Evolutionary conservation across 2,329 filamentous ascomycete genomes (phyloP).

Genomic region (Plectosphaerella cucumerina): DNA sequence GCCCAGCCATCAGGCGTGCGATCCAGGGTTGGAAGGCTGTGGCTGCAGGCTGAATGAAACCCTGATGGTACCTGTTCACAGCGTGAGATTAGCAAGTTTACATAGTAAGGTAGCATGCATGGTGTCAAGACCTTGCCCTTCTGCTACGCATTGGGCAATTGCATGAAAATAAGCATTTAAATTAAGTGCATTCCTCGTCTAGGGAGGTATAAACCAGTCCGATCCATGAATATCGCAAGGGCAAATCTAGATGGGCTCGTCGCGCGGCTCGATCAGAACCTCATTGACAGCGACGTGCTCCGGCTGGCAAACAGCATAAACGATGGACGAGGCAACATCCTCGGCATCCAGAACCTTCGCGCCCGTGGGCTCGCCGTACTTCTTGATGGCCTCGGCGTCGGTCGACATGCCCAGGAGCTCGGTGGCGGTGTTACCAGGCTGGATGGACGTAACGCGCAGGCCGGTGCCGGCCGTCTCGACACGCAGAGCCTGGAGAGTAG

Average conservation of each 20-base stretch:
- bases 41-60: too few relatives aligned
- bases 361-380: conserved; percentile 71
- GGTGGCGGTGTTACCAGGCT: conserved; percentile 74
- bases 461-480: conserved; percentile 73
- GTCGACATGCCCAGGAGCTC: conserved; percentile 72
- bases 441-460: conserved; percentile 67
- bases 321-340: conserved; percentile 68
- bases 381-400: conserved; percentile 71
- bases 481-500: conserved; percentile 69
- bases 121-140: too few relatives aligned
- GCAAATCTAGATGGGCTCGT: conserved; percentile 62
- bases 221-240: too few relatives aligned
- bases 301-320: conserved; percentile 72
- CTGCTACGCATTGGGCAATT: too few relatives aligned
- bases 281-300: conserved; percentile 76
- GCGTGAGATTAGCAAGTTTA: too few relatives aligned
- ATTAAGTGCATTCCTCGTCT: too few relatives aligned
- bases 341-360: conserved; percentile 70
- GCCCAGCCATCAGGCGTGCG: too few relatives aligned
- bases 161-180: too few relatives aligned
- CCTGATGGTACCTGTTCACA: too few relatives aligned
- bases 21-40: too few relatives aligned
- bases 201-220: too few relatives aligned
- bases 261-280: conserved; percentile 71
- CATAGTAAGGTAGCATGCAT: too few relatives aligned